Percentiles rank a stretch among this genome's conserved stretches.
phyloP scores from a whole-genome alignment of 1,284 basidiomycete species.

The Sporisorium scitamineum region DNA sequence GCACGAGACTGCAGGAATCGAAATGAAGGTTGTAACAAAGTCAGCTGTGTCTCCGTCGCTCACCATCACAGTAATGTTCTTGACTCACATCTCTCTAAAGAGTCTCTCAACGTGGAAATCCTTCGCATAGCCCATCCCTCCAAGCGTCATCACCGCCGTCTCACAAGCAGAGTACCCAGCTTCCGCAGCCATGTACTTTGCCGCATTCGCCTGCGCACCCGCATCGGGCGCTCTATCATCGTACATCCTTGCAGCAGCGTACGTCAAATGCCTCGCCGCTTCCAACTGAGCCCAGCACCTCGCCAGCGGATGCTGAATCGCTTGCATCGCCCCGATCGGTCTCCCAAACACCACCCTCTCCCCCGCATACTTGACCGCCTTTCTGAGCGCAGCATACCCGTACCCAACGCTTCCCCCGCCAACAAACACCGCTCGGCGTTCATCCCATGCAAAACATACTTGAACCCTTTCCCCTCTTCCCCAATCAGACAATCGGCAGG shows the following conservation, averaged over 20 bases:
- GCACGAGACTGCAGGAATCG: slow-evolving; percentile 53
- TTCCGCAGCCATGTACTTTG: slow-evolving; percentile 67
- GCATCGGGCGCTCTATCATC: slow-evolving; percentile 51
- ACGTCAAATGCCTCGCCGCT: slow-evolving; percentile 64
- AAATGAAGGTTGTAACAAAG: neutral
- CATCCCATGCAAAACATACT: slow-evolving; percentile 60
- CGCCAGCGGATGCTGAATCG: slow-evolving; percentile 67
- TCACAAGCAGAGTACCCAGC: slow-evolving; percentile 63
- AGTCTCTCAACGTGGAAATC: slow-evolving; percentile 61
- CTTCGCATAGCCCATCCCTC: slow-evolving; percentile 67
- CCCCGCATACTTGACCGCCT: slow-evolving; percentile 57
- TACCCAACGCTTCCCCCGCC: slow-evolving; percentile 71
- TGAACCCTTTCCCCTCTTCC: slow-evolving; percentile 70
- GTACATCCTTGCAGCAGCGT: slow-evolving; percentile 64
- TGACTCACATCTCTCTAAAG: slow-evolving; percentile 57
- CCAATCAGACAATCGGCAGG: slow-evolving; percentile 66
- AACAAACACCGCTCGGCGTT: slow-evolving; percentile 71
- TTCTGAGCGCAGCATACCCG: slow-evolving; percentile 54
- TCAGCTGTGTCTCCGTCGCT: neutral
- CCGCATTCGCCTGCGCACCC: slow-evolving; percentile 67
- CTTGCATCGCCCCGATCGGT: slow-evolving; percentile 67
- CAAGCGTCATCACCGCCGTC: slow-evolving; percentile 59
- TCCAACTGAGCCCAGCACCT: slow-evolving; percentile 66
- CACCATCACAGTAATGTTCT: neutral
- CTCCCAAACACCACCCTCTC: slow-evolving; percentile 65